A percentile compares a stretch with the other conserved stretches of the same genome.
Evolutionary conservation across 2,329 filamentous ascomycete genomes (phyloP).

Genomic region (Ascochyta viciae-villosae): DNA sequence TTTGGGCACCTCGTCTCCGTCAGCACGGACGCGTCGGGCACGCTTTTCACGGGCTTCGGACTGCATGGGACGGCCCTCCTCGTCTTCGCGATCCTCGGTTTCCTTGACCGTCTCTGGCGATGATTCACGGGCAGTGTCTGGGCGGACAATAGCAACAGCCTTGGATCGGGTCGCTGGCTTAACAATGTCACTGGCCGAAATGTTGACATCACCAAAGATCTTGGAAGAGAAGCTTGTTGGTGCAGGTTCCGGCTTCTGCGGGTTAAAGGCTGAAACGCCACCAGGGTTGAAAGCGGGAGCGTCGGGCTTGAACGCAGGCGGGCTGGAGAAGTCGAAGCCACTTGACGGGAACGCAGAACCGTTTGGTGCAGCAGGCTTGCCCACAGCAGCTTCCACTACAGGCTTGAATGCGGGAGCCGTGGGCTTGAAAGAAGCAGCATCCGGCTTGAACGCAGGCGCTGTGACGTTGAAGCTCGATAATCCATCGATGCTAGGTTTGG

Average conservation of each 20-base stretch:
- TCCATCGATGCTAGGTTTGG: conserved; percentile 44
- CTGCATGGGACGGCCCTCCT: conserved; percentile 68
- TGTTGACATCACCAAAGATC: conserved; percentile 54
- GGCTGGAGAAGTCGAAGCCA: conserved; percentile 36
- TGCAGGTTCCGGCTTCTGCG: conserved; percentile 29
- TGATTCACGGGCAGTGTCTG: conserved; percentile 53
- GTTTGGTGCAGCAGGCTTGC: conserved; percentile 12
- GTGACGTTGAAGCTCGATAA: conserved; percentile 68
- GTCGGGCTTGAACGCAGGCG: conserved; percentile 60
- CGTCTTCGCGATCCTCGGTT: conserved; percentile 58
- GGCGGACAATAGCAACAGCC: conserved; percentile 80
- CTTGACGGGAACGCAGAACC: conserved; percentile 25
- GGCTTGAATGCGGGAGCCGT: conserved; percentile 42
- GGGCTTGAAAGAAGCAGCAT: conserved; percentile 59
- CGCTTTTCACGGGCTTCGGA: conserved; percentile 77
- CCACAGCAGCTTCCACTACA: conserved; percentile 1
- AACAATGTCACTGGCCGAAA: conserved; percentile 66
- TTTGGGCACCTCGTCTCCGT: conserved; percentile 75
- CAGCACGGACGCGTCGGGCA: conserved; percentile 68
- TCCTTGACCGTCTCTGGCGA: conserved; percentile 53
- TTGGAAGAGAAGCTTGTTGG: conserved; percentile 42
- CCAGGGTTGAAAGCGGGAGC: conserved; percentile 72
- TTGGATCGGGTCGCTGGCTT: conserved; percentile 77
- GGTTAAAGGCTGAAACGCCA: conserved; percentile 30
- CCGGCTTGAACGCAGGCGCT: conserved; percentile 76